A percentile compares a stretch with the other conserved stretches of the same genome.
These are phyloP conservation scores for Colletotrichum graminicola DNA, from an alignment of 2,329 filamentous ascomycete species.

Conservation along the genomic window DNA sequence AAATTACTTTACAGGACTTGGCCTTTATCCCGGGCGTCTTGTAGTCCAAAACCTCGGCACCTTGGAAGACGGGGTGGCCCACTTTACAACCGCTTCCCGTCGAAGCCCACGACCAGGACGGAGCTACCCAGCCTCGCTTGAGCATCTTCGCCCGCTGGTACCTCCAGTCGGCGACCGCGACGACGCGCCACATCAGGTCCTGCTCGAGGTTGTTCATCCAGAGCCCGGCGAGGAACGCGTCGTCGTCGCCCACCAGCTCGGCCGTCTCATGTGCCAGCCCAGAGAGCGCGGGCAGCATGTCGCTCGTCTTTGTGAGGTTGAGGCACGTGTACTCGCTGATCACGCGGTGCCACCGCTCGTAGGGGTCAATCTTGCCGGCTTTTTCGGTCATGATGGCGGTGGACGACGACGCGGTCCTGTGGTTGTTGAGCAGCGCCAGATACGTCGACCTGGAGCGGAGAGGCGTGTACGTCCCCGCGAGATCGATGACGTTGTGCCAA, in stretches of 20 bases:
- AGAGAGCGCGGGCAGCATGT: slow-evolving; percentile 27
- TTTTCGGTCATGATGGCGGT: background rate
- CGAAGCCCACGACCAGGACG: slow-evolving; percentile 32
- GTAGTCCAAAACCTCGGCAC: background rate
- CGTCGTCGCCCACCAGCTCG: background rate
- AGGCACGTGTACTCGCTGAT: slow-evolving; percentile 26
- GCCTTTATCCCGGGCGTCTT: background rate
- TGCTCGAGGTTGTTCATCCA: slow-evolving; percentile 14
- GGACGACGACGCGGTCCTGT: background rate
- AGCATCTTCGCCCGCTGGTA: background rate
- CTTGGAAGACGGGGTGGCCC: background rate
- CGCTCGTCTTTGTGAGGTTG: slow-evolving; percentile 14
- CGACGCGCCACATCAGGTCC: slow-evolving; percentile 27
- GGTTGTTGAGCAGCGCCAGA: background rate
- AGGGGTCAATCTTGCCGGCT: slow-evolving; percentile 4
- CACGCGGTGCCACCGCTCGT: slow-evolving; percentile 22
- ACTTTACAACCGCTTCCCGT: slow-evolving; percentile 23
- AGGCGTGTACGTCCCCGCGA: background rate
- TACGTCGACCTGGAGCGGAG: slow-evolving; percentile 19
- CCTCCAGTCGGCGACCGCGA: background rate
- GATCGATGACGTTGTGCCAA: slow-evolving; percentile 15
- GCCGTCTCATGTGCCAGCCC: slow-evolving; percentile 16
- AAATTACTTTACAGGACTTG: background rate
- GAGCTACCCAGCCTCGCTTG: slow-evolving; percentile 3
- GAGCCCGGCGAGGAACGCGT: background rate